Evolutionary conservation across 441 rosid genomes (phyloP), one percentile per base, ranked within the genome.

Genomic region (Pelargonium cotyledonis): DNA sequence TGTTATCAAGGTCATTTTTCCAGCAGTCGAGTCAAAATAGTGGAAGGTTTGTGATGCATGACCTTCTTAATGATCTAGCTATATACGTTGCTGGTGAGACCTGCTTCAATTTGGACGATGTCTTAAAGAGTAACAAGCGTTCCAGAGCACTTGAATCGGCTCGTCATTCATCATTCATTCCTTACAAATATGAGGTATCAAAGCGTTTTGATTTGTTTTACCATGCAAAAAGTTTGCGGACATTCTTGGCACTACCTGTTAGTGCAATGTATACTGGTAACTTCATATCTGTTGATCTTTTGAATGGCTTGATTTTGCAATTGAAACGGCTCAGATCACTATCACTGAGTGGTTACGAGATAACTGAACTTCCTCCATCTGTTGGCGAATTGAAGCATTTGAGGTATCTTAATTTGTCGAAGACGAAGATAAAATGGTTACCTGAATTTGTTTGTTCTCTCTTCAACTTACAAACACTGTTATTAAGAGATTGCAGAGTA

Each of bases 21-120:
- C 65, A 68, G 58, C 72, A 70, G 60, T 55, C 65, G 18, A 0
- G 23, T 1, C 47, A 7, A 21, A 10, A 11, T 41, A 2, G 69
- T 12, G 6, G 11, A 26, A 15, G 6, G 2, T 77, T 63, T 3
- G 71, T 55, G 67, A 73, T 77, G 70, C 77, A 70, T 57, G 74
- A 70, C 1, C 8, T 70, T n/a, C 57, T 67, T 15, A 73, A 67
- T 63, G 69, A 73, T 14, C 67, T 73, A 41, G 69, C 68, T 43
- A 66, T 11, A 1, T 70, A 16, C 43, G 29, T 73, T 11, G 9
- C 65, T 0, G 16, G 64, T 8, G 47, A 9, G 0, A 62, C 43
- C 49, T 63, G 62, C 62, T 31, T 66, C 16, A 23, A 5, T 3
- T 35, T 51, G 21, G 23, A 53, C 15, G 26, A 57, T 0, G 2